A percentile compares a stretch with the other conserved stretches of the same genome.
These are phyloP conservation scores for Candida taoyuanica DNA, from an alignment of 805 yeast genomes.

Conservation along the genomic window DNA sequence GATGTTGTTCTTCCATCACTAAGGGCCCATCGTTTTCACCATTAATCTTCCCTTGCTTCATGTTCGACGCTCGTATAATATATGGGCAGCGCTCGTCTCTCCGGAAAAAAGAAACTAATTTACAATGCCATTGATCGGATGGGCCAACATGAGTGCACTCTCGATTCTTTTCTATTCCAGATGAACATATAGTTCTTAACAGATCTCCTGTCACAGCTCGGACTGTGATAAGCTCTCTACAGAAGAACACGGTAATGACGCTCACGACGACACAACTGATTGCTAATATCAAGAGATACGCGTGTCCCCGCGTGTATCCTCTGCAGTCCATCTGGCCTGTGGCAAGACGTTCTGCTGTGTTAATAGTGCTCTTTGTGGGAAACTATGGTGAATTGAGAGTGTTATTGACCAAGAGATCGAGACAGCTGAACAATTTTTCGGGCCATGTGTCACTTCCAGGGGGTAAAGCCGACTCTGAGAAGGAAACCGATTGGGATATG, in stretches of 20 bases:
- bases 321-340: conserved; percentile 66
- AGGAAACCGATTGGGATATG: conserved; percentile 64
- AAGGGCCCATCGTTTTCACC: too few relatives aligned
- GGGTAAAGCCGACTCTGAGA: conserved; percentile 74
- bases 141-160: too few relatives aligned
- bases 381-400: conserved; percentile 71
- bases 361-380: conserved; percentile 70
- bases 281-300: conserved; percentile 18
- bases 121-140: too few relatives aligned
- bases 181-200: too few relatives aligned
- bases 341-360: conserved; percentile 71
- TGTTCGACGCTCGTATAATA: too few relatives aligned
- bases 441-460: conserved; percentile 95
- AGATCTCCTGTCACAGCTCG: too few relatives aligned
- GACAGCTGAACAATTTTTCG: conserved; percentile 64
- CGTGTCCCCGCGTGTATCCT: conserved; percentile 21
- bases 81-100: too few relatives aligned
- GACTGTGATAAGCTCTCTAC: too few relatives aligned
- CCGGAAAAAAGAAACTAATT: too few relatives aligned
- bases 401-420: conserved; percentile 71
- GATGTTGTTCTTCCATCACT: too few relatives aligned
- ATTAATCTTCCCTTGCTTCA: too few relatives aligned
- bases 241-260: conserved; percentile 1
- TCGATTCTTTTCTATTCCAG: too few relatives aligned
- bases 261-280: conserved; percentile 13